Conservation (phyloP, 2,329 filamentous ascomycete species). For the Xylariomycetidae sp. region DNA sequence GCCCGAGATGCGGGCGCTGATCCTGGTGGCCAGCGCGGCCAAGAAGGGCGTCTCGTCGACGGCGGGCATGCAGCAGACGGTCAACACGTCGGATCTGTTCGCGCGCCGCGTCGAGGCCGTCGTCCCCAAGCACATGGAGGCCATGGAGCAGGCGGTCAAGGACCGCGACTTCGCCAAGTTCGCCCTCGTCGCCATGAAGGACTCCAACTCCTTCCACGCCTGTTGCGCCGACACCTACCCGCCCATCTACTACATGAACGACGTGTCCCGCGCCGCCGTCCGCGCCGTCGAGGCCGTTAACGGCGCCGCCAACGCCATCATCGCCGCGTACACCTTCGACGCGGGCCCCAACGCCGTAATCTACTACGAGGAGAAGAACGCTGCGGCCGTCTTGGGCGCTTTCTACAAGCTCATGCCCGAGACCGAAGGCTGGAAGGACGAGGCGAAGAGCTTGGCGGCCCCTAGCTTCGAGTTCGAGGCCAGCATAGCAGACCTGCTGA, state of each 20-base stretch:
- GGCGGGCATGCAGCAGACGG: slow-evolving; percentile 94
- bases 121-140: slow-evolving; percentile 75
- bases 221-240: slow-evolving; percentile 92
- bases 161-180: slow-evolving; percentile 79
- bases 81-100: slow-evolving; percentile 86
- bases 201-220: slow-evolving; percentile 96
- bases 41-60: slow-evolving; percentile 96
- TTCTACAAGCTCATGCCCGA: slow-evolving; percentile 62
- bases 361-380: slow-evolving; percentile 83
- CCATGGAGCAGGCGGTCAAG: slow-evolving; percentile 77
- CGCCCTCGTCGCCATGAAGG: slow-evolving; percentile 87
- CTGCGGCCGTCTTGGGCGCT: slow-evolving; percentile 65
- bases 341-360: slow-evolving; percentile 95
- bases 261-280: slow-evolving; percentile 81
- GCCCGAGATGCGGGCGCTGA: slow-evolving; percentile 88
- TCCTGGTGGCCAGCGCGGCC: slow-evolving; percentile 84
- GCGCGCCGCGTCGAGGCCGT: slow-evolving; percentile 65
- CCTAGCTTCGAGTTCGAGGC: slow-evolving; percentile 57
- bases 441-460: slow-evolving; percentile 40
- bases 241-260: slow-evolving; percentile 98
- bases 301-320: slow-evolving; percentile 64
- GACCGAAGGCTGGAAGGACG: slow-evolving; percentile 67
- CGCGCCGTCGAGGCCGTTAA: slow-evolving; percentile 88
- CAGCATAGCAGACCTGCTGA: slow-evolving; percentile 58
- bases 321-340: slow-evolving; percentile 96